phyloP scores from a whole-genome alignment of 2,329 filamentous ascomycete genomes.

The Bipolaris victoriae region DNA sequence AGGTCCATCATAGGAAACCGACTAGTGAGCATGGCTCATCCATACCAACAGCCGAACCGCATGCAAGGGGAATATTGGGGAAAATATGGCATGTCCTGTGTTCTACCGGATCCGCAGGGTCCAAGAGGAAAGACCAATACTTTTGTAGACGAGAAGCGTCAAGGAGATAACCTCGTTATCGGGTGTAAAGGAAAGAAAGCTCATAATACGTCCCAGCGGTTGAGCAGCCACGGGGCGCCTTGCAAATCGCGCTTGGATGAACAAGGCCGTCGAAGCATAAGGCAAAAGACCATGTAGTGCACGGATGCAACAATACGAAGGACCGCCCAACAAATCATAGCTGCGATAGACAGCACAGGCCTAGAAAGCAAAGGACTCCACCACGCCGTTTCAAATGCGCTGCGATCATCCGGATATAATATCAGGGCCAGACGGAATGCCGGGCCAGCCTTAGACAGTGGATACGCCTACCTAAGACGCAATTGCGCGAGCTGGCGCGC shows the following conservation, averaged over 20 bases:
- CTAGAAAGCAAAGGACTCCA: constrained; percentile 28
- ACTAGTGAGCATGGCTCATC: constrained; percentile 13
- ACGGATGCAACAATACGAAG: constrained; percentile 29
- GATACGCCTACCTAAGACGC: constrained; percentile 50
- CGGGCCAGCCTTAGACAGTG: constrained; percentile 14
- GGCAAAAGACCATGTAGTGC: constrained; percentile 17
- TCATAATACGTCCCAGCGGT: constrained; percentile 23
- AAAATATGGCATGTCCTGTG: constrained; percentile 29
- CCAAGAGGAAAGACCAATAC: constrained; percentile 37
- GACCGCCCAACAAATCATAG: constrained; percentile 30
- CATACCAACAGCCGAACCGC: constrained; percentile 8
- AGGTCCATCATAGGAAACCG: constrained; percentile 22
- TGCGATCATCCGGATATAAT: constrained; percentile 34
- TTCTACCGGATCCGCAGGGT: constrained; percentile 30
- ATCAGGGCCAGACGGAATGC: constrained; percentile 15
- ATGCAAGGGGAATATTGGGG: constrained; percentile 27
- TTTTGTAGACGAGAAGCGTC: constrained; percentile 39
- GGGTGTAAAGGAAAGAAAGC: constrained; percentile 24
- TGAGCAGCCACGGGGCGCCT: constrained; percentile 23
- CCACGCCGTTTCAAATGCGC: constrained; percentile 35
- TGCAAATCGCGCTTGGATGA: constrained; percentile 19
- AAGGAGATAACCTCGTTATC: constrained; percentile 26
- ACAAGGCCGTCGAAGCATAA: constrained; percentile 20
- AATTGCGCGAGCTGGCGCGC: constrained; percentile 51
- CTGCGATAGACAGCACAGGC: constrained; percentile 33